phyloP scores from a whole-genome alignment of 257 asterid genomes.

The Marsdenia floribunda region DNA sequence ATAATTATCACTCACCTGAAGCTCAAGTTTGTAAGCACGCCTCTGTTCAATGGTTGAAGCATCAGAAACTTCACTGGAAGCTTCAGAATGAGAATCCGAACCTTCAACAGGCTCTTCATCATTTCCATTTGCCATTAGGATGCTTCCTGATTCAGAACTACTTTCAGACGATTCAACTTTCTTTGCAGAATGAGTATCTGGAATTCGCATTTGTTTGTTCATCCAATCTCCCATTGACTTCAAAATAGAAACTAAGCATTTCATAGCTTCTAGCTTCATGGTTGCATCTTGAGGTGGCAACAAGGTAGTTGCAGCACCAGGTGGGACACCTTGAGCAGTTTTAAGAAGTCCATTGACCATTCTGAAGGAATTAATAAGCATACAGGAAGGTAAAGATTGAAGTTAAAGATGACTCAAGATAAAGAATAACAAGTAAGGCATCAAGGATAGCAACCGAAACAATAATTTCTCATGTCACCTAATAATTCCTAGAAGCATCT shows the following conservation, averaged over 20 bases:
- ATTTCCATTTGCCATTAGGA: conserved; percentile 54
- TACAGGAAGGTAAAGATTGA: background rate
- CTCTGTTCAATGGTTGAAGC: conserved; percentile 90
- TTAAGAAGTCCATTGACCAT: conserved; percentile 99
- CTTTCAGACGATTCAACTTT: conserved; percentile 57
- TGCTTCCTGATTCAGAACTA: conserved; percentile 58
- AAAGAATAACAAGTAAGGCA: background rate
- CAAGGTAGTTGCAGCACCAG: conserved; percentile 75
- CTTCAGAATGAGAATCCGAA: conserved; percentile 83
- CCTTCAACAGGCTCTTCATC: conserved; percentile 67
- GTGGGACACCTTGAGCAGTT: conserved; percentile 98
- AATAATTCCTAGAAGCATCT: conserved; percentile 11
- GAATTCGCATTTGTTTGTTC: conserved; percentile 90
- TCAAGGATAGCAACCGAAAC: background rate
- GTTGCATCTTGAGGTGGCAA: conserved; percentile 80
- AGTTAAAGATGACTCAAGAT: conserved; percentile 4
- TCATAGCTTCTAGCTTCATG: conserved; percentile 94
- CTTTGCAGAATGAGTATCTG: conserved; percentile 66
- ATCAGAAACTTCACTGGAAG: conserved; percentile 85
- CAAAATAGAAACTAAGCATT: conserved; percentile 78
- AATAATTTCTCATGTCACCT: background rate
- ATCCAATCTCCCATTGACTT: conserved; percentile 98
- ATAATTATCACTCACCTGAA: conserved; percentile 62
- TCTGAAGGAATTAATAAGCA: conserved; percentile 35
- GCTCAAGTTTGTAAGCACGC: conserved; percentile 97